Conservation (phyloP, 192 early-diverging fungal genomes). For the Podila clonocystis region DNA sequence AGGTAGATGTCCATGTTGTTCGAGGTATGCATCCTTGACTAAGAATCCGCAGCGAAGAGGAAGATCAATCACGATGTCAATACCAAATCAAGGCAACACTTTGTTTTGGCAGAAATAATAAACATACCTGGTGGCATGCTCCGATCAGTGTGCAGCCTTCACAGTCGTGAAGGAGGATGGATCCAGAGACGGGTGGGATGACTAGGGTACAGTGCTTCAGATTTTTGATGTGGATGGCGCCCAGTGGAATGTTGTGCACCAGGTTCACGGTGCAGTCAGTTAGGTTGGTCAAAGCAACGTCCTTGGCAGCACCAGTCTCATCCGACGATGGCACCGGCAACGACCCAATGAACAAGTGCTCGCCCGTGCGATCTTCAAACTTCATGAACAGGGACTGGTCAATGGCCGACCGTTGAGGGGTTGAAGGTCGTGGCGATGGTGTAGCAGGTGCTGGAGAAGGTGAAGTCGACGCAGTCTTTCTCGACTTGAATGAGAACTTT, state of each 20-base stretch:
- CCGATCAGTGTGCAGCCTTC: constrained; percentile 67
- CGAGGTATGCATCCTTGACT: constrained; percentile 89
- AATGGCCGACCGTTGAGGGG: not conserved
- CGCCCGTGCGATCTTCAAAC: constrained; percentile 44
- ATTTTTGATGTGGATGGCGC: constrained; percentile 82
- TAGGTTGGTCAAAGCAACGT: constrained; percentile 69
- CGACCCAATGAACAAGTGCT: constrained; percentile 45
- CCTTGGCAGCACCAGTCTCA: constrained; percentile 37
- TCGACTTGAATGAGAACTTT: constrained; percentile 78
- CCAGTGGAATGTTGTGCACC: constrained; percentile 57
- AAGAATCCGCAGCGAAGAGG: not conserved
- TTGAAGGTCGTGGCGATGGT: not conserved
- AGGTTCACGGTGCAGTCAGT: constrained; percentile 73
- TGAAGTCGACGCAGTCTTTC: constrained; percentile 28
- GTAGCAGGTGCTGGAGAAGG: not conserved
- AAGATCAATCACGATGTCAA: not conserved
- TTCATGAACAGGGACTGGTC: constrained; percentile 43
- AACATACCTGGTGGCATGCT: constrained; percentile 80
- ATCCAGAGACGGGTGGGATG: constrained; percentile 74
- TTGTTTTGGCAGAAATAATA: not conserved
- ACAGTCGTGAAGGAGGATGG: constrained; percentile 76
- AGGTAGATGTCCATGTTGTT: constrained; percentile 69
- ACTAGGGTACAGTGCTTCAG: constrained; percentile 71
- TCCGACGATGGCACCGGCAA: constrained; percentile 3
- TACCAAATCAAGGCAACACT: not conserved